Conservation (phyloP, 805 yeast genomes). For the Yarrowia sp. region DNA sequence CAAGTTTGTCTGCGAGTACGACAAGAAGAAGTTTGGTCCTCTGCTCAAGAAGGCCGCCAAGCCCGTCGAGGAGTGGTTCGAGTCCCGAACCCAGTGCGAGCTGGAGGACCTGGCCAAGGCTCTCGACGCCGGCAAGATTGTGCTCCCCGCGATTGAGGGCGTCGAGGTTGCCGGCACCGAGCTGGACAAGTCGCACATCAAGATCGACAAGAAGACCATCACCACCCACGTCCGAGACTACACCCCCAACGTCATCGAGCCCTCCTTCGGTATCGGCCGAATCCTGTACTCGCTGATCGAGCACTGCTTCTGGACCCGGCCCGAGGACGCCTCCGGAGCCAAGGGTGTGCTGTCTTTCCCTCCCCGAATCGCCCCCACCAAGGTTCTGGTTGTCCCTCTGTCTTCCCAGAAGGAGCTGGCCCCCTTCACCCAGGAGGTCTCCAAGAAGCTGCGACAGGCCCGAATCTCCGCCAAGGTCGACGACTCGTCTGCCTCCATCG, state of each 20-base stretch:
- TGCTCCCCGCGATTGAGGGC: slow-evolving; percentile 60
- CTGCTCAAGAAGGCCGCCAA: slow-evolving; percentile 97
- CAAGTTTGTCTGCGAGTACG: slow-evolving; percentile 77
- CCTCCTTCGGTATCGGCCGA: slow-evolving; percentile 99
- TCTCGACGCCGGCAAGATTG: slow-evolving; percentile 61
- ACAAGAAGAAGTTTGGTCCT: slow-evolving; percentile 97
- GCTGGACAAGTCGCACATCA: slow-evolving; percentile 67
- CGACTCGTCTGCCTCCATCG: slow-evolving; percentile 95
- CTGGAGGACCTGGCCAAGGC: slow-evolving; percentile 73
- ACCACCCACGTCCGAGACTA: slow-evolving; percentile 91
- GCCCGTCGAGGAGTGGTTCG: slow-evolving; percentile 77
- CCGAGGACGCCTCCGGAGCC: slow-evolving; percentile 65
- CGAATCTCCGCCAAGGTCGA: slow-evolving; percentile 95
- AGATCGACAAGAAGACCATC: slow-evolving; percentile 72
- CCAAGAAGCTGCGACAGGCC: slow-evolving; percentile 66
- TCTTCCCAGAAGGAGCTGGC: slow-evolving; percentile 77
- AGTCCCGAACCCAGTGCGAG: slow-evolving; percentile 76
- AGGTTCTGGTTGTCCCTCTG: slow-evolving; percentile 91
- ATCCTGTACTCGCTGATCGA: slow-evolving; percentile 89
- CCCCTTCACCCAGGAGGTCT: slow-evolving; percentile 69
- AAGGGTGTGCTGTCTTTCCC: slow-evolving; percentile 91
- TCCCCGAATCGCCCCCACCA: slow-evolving; percentile 96
- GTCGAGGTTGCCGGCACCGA: slow-evolving; percentile 49
- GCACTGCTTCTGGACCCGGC: slow-evolving; percentile 93
- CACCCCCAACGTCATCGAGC: slow-evolving; percentile 97